Conservation (phyloP, 2,329 filamentous ascomycete genomes). For the Cladophialophora bantiana region DNA sequence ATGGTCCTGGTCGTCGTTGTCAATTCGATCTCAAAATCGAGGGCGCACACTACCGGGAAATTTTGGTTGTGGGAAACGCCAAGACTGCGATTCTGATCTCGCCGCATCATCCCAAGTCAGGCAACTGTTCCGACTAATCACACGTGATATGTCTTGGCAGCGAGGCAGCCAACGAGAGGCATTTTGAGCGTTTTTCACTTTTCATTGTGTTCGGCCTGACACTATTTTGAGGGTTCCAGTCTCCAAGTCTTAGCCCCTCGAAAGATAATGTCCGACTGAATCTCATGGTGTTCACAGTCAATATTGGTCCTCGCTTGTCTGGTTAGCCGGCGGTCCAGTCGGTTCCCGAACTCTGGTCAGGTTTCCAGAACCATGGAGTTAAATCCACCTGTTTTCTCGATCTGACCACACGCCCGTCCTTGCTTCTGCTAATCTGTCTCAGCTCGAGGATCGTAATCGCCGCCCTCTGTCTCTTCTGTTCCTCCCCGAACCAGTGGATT, state of each 20-base stretch:
- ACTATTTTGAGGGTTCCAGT: background rate
- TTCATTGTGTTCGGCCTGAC: background rate
- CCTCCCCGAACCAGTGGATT: conserved; percentile 34
- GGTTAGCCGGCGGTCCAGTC: background rate
- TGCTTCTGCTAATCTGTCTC: background rate
- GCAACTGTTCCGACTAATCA: background rate
- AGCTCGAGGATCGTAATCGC: conserved; percentile 27
- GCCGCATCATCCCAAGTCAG: background rate
- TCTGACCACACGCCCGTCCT: background rate
- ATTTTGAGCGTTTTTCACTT: background rate
- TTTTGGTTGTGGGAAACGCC: conserved; percentile 32
- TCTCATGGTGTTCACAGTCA: background rate
- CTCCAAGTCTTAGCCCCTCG: background rate
- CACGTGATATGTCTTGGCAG: conserved; percentile 6
- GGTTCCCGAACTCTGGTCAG: background rate
- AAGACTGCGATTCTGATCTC: conserved; percentile 7
- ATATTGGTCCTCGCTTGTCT: background rate
- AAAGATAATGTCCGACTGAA: background rate
- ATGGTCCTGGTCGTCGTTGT: conserved; percentile 37
- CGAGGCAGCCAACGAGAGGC: background rate
- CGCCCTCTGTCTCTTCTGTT: conserved; percentile 38
- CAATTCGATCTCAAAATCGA: conserved; percentile 30
- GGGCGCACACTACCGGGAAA: conserved; percentile 17
- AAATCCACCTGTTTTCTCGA: background rate
- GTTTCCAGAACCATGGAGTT: background rate